Evolutionary conservation across 257 asterid genomes (phyloP).

Genomic region (Petunia secreta): DNA sequence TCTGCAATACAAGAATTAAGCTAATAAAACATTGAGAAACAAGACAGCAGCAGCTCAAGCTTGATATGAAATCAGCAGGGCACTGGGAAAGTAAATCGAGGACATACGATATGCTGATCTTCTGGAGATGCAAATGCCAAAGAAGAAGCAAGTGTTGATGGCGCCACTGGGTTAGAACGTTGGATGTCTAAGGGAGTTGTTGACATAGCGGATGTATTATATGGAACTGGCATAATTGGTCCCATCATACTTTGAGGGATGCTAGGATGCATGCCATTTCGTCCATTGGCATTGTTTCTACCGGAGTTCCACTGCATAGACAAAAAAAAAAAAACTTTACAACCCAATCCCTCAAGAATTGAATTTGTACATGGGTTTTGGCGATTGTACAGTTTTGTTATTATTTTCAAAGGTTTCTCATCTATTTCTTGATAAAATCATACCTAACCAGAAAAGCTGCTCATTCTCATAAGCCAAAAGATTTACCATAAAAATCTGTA

Average conservation of each 20-base stretch:
- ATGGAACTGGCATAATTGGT: constrained; percentile 43
- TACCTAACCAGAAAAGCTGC: neutral
- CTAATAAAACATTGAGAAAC: neutral
- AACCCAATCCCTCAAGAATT: neutral
- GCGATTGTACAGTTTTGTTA: neutral
- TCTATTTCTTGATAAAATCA: neutral
- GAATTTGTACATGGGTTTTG: neutral
- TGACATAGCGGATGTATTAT: constrained; percentile 43
- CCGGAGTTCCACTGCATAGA: constrained; percentile 50
- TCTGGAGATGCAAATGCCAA: constrained; percentile 82
- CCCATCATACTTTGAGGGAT: constrained; percentile 53
- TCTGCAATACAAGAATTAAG: constrained; percentile 45
- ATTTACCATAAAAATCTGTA: neutral
- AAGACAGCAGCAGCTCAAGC: neutral
- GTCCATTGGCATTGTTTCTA: constrained; percentile 45
- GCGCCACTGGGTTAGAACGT: constrained; percentile 44
- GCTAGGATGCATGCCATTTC: constrained; percentile 49
- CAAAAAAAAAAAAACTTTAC: neutral
- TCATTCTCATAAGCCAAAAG: neutral
- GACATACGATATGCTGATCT: constrained; percentile 61
- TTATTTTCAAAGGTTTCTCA: neutral
- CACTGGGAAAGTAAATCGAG: neutral
- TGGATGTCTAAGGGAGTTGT: constrained; percentile 45
- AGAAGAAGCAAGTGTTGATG: constrained; percentile 75
- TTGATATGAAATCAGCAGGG: neutral